Evolutionary conservation across 768 basidiomycete species (phyloP).

Genomic region (Suillus brevipes): DNA sequence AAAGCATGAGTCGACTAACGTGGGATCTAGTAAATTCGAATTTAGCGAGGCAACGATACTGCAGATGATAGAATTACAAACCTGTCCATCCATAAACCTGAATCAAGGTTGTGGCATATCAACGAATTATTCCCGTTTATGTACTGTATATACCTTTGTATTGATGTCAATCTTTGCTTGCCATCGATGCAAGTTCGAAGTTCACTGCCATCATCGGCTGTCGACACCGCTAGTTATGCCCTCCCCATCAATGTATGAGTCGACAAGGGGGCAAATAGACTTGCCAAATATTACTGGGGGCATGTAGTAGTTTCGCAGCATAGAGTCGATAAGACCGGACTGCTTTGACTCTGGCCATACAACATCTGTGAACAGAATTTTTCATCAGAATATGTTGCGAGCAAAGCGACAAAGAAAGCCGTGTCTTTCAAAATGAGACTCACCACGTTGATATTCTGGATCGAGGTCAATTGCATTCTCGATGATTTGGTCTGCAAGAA

Average conservation of each 20-base stretch:
- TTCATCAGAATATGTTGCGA: neutral
- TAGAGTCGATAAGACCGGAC: constrained; percentile 59
- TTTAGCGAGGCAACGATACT: constrained; percentile 1
- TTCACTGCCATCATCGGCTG: constrained; percentile 43
- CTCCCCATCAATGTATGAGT: constrained; percentile 3
- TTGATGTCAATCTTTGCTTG: constrained; percentile 71
- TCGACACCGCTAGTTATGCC: constrained; percentile 37
- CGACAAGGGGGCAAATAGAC: constrained; percentile 12
- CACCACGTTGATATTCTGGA: constrained; percentile 68
- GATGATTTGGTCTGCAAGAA: constrained; percentile 46
- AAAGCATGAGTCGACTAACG: constrained; percentile 32
- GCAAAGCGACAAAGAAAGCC: neutral
- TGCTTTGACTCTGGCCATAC: constrained; percentile 69
- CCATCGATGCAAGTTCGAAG: constrained; percentile 63
- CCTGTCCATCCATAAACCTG: constrained; percentile 59
- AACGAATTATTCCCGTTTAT: neutral
- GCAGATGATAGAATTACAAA: constrained; percentile 33
- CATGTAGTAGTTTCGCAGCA: constrained; percentile 64
- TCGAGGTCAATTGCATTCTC: constrained; percentile 52
- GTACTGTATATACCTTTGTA: constrained; percentile 45
- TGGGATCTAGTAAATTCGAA: constrained; percentile 36
- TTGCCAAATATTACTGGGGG: constrained; percentile 68
- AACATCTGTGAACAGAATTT: constrained; percentile 40
- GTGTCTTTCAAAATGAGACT: constrained; percentile 7
- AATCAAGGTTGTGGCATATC: neutral